Percentiles rank a stretch among this genome's conserved stretches.
Evolutionary conservation across 2,329 filamentous ascomycete genomes (phyloP).

Genomic region (Claviceps capensis): DNA sequence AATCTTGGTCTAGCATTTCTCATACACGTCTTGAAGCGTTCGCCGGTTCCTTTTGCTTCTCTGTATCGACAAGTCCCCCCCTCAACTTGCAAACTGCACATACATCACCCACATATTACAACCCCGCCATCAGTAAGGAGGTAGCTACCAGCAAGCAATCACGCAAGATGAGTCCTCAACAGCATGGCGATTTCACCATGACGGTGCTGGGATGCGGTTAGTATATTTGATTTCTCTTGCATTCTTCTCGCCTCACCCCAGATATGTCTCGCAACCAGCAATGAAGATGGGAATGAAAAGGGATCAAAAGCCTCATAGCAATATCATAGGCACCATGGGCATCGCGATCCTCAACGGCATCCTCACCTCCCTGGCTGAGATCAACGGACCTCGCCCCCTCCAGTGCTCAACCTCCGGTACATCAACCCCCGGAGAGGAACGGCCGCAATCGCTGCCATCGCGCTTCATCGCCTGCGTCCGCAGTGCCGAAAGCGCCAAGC

Average conservation of each 20-base stretch:
- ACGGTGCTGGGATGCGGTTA: slow-evolving; percentile 71
- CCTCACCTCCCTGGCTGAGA: slow-evolving; percentile 50
- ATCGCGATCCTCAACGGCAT: slow-evolving; percentile 74
- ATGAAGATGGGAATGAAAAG: neutral
- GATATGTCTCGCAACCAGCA: neutral
- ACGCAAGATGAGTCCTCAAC: slow-evolving; percentile 11
- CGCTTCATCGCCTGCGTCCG: slow-evolving; percentile 74
- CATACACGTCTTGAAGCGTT: neutral
- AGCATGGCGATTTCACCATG: slow-evolving; percentile 49
- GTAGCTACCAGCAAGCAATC: neutral
- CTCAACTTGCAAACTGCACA: neutral
- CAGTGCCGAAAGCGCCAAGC: slow-evolving; percentile 52
- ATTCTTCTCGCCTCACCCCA: neutral
- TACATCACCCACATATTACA: neutral
- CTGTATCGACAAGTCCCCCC: neutral
- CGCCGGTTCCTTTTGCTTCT: neutral
- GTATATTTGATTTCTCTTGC: slow-evolving; percentile 15
- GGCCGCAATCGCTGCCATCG: slow-evolving; percentile 48
- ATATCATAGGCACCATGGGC: slow-evolving; percentile 58
- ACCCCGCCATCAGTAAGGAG: neutral
- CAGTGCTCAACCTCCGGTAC: slow-evolving; percentile 28
- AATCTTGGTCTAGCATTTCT: neutral
- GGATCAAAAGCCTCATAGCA: neutral
- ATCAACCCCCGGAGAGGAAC: slow-evolving; percentile 30
- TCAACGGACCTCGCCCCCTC: slow-evolving; percentile 32